These are phyloP conservation scores for Clonostachys byssicola DNA, from an alignment of 2,329 filamentous ascomycete genomes.

Conservation along the genomic window DNA sequence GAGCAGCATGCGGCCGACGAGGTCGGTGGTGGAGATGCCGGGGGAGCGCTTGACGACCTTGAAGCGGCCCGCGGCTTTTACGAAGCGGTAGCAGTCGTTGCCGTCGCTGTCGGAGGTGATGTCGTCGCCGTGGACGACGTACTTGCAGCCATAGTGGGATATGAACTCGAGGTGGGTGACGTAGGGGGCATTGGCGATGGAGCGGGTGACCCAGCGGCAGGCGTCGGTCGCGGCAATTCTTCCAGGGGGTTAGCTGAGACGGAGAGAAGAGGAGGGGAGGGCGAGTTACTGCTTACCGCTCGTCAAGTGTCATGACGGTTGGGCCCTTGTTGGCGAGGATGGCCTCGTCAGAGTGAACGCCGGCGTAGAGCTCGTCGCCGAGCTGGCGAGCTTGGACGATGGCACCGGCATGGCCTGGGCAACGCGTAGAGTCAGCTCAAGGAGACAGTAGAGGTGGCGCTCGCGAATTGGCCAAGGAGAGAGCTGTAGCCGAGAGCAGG, in stretches of 20 bases:
- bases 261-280: slow-evolving; percentile 4
- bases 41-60: slow-evolving; percentile 96
- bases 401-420: slow-evolving; percentile 83
- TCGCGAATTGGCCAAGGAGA: too few relatives aligned
- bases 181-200: slow-evolving; percentile 84
- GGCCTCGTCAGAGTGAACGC: slow-evolving; percentile 91
- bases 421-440: neutral
- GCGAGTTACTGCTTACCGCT: slow-evolving; percentile 53
- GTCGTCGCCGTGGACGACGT: slow-evolving; percentile 95
- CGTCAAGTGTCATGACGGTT: slow-evolving; percentile 90
- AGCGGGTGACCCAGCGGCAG: slow-evolving; percentile 88
- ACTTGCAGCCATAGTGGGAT: slow-evolving; percentile 89
- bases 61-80: slow-evolving; percentile 91
- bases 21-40: slow-evolving; percentile 92
- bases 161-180: slow-evolving; percentile 94
- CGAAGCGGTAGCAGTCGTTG: slow-evolving; percentile 96
- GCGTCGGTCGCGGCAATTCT: slow-evolving; percentile 88
- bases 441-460: neutral
- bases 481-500: too few relatives aligned
- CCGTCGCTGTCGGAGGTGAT: slow-evolving; percentile 93
- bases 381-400: slow-evolving; percentile 94
- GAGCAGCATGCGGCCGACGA: slow-evolving; percentile 96
- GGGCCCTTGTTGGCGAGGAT: slow-evolving; percentile 97
- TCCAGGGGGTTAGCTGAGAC: neutral
- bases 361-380: slow-evolving; percentile 83